phyloP scores from a whole-genome alignment of 805 yeast species.

The Yamadazyma nakazawae region DNA sequence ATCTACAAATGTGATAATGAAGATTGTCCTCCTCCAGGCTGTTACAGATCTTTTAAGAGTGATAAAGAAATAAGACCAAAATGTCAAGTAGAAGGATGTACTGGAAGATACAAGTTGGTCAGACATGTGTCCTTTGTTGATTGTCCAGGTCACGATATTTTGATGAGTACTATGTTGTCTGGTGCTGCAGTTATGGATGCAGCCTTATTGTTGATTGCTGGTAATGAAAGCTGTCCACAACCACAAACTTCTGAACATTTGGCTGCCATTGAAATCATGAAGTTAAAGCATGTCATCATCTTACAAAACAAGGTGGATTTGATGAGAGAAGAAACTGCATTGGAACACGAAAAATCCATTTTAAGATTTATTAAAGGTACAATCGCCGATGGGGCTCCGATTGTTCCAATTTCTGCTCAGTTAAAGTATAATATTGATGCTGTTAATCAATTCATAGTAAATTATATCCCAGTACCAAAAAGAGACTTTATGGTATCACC shows the following conservation, averaged over 20 bases:
- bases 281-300: slow-evolving; percentile 91
- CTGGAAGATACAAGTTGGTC: slow-evolving; percentile 82
- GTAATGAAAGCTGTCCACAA: slow-evolving; percentile 99
- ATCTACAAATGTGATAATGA: slow-evolving; percentile 89
- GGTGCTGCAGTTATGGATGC: slow-evolving; percentile 99
- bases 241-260: slow-evolving; percentile 99
- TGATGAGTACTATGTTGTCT: slow-evolving; percentile 99
- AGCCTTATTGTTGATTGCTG: slow-evolving; percentile 91
- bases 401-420: slow-evolving; percentile 98
- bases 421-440: slow-evolving; percentile 98
- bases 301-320: slow-evolving; percentile 97
- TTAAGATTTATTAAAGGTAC: slow-evolving; percentile 94
- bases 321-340: slow-evolving; percentile 95
- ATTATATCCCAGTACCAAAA: slow-evolving; percentile 92
- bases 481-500: slow-evolving; percentile 95
- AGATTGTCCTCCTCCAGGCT: slow-evolving; percentile 87
- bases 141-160: slow-evolving; percentile 99
- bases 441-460: slow-evolving; percentile 93
- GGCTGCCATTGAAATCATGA: slow-evolving; percentile 99
- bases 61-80: slow-evolving; percentile 94
- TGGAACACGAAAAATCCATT: slow-evolving; percentile 92
- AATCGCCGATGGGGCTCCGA: slow-evolving; percentile 98
- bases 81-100: slow-evolving; percentile 83
- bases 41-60: slow-evolving; percentile 91
- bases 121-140: slow-evolving; percentile 99